Conservation (phyloP, 2,329 filamentous ascomycete genomes). For the Colletotrichum horii region DNA sequence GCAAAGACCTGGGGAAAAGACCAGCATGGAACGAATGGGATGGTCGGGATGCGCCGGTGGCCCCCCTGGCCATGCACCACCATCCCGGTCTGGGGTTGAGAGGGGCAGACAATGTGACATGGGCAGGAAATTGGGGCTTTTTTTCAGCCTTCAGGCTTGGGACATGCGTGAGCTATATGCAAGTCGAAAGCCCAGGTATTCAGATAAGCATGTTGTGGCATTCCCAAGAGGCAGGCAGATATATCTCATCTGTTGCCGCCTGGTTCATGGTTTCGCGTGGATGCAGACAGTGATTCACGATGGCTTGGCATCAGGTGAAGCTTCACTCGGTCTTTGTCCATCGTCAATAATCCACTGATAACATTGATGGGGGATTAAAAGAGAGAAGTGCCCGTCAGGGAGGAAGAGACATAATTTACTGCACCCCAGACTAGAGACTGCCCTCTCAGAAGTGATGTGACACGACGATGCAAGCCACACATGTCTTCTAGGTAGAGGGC, state of each 20-base stretch:
- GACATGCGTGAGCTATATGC: neutral
- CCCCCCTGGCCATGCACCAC: conserved; percentile 13
- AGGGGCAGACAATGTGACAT: conserved; percentile 10
- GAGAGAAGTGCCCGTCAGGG: neutral
- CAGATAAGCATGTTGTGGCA: neutral
- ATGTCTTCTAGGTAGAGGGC: neutral
- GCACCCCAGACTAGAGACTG: conserved; percentile 1
- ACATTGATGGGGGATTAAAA: neutral
- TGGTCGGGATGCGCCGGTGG: conserved; percentile 8
- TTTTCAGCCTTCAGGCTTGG: conserved; percentile 13
- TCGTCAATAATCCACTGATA: neutral
- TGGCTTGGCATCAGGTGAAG: neutral
- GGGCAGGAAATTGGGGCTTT: conserved; percentile 17
- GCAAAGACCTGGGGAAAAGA: conserved; percentile 20
- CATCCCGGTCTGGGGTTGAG: conserved; percentile 16
- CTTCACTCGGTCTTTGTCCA: neutral
- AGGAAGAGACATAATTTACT: neutral
- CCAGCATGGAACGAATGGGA: conserved; percentile 6
- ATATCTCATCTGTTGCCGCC: neutral
- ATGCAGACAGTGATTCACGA: neutral
- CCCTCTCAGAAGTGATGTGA: neutral
- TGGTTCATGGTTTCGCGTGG: neutral
- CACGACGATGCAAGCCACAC: neutral
- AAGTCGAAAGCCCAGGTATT: neutral
- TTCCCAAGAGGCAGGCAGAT: neutral